Base-by-base conservation (phyloP, 352 stramenopile genomes). In the Globisporangium takayamanum region DNA sequence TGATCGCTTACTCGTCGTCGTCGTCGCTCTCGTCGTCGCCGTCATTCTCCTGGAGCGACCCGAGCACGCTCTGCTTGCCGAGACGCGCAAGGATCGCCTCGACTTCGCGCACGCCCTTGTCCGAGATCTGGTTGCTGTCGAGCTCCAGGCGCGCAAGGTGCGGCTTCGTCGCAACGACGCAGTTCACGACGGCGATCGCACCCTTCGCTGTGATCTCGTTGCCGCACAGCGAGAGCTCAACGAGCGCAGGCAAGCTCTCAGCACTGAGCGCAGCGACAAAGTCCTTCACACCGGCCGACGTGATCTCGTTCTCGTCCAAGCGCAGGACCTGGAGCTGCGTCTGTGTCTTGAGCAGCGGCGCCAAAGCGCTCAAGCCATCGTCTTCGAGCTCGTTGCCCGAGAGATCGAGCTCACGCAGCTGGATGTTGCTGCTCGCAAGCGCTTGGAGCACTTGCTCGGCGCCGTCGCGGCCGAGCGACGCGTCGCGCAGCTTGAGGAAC, bases 401-500 rank as follows among this genome's bases (percentile, higher is more conserved):
- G 47, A 98, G 68, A 62, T 98, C 88, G 2, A 98, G 73, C 74
- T 74, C 62, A 55, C 72, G 22, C 46, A 98, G 70, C 53, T 83
- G 57, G 15, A 95, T 75, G n/a, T 77, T 76, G 48, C 60, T 78
- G 50, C 63, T 68, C 12, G 72, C 70, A 14, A 97, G 70, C 8
- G 86, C 76, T 52, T 89, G 63, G 1, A 88, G 72, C 15, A 98
- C 69, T 16, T 68, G 67, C 42, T 70, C 72, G 2, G 89, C 78
- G 25, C 89, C 90, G 20, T 96, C 80, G 50, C 81, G 69, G 7
- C 85, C 83, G 8, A 97, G 72, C 39, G 88, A 92, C 36, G 89
- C 96, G 53, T 97, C 89, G 45, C 87, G 80, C 12, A 98, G 73
- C 75, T 97, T 92, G 52, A 97, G 76, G 57, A 75, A 78, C 39